Percentiles rank a stretch among this genome's conserved stretches.
phyloP scores from a whole-genome alignment of 1,284 basidiomycete species.

The Peniophora sp. region DNA sequence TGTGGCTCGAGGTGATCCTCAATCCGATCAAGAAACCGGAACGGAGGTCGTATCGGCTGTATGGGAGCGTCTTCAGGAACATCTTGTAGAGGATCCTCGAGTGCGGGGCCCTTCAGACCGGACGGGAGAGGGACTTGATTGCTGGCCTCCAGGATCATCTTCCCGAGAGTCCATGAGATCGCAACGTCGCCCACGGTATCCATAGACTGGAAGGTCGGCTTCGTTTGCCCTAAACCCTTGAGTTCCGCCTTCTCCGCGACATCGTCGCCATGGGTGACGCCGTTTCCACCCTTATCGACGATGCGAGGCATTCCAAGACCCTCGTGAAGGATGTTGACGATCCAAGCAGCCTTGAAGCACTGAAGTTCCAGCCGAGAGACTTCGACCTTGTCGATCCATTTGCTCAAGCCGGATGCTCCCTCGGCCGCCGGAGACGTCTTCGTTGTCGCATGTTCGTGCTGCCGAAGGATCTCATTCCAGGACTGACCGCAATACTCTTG shows the following conservation, averaged over 20 bases:
- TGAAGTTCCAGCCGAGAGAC: conserved; percentile 88
- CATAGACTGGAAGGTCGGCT: conserved; percentile 81
- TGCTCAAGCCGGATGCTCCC: conserved; percentile 52
- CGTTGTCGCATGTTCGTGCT: conserved; percentile 47
- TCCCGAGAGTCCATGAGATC: conserved; percentile 96
- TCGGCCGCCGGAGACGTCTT: conserved; percentile 43
- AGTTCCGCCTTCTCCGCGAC: conserved; percentile 67
- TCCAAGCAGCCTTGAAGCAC: conserved; percentile 99
- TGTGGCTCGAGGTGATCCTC: conserved; percentile 58
- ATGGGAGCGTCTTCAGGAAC: conserved; percentile 47
- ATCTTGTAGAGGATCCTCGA: conserved; percentile 64
- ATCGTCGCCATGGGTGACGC: conserved; percentile 53
- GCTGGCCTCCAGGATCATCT: conserved; percentile 96
- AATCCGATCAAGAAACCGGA: conserved; percentile 43
- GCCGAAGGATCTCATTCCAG: conserved; percentile 70
- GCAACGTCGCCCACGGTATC: conserved; percentile 89
- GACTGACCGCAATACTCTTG: conserved; percentile 76
- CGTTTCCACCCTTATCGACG: conserved; percentile 74
- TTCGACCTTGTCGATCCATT: conserved; percentile 71
- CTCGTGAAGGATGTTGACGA: conserved; percentile 93
- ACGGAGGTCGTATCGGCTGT: conserved; percentile 53
- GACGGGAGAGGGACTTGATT: conserved; percentile 58
- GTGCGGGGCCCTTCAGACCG: conserved; percentile 38
- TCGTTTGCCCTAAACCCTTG: conserved; percentile 65
- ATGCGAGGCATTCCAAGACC: conserved; percentile 94